phyloP scores from a whole-genome alignment of 768 basidiomycete species.

The Suillus bovinus region DNA sequence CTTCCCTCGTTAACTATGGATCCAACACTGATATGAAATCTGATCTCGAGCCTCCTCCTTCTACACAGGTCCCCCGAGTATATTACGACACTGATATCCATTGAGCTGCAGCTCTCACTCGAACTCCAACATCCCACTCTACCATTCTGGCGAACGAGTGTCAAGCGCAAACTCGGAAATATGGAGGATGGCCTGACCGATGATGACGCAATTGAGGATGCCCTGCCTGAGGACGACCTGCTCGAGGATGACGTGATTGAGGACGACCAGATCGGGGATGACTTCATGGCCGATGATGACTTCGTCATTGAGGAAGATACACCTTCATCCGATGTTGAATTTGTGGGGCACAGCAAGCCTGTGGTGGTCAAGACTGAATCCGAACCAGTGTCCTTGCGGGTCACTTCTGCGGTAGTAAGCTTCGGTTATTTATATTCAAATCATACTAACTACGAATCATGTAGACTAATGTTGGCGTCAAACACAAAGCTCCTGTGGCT shows the following conservation, averaged over 20 bases:
- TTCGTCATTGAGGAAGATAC: background rate
- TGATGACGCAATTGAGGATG: background rate
- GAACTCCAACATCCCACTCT: background rate
- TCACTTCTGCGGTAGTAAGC: too few relatives aligned
- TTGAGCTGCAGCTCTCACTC: background rate
- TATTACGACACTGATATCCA: background rate
- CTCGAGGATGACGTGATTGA: too few relatives aligned
- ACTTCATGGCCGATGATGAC: too few relatives aligned
- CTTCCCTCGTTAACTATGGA: background rate
- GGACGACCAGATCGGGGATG: too few relatives aligned
- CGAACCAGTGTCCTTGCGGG: too few relatives aligned
- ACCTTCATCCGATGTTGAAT: background rate
- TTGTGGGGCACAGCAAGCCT: too few relatives aligned
- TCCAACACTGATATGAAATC: background rate
- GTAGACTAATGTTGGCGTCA: background rate
- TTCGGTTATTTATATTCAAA: background rate
- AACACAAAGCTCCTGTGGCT: background rate
- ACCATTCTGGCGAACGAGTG: background rate
- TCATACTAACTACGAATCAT: background rate
- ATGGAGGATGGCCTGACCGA: background rate
- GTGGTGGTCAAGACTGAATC: background rate
- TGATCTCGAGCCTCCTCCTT: background rate
- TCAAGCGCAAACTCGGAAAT: too few relatives aligned
- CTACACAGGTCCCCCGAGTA: background rate
- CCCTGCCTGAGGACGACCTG: too few relatives aligned